Base-by-base conservation (phyloP, 176 grass and related monocot genomes). In the Bonia amplexicaulis region DNA sequence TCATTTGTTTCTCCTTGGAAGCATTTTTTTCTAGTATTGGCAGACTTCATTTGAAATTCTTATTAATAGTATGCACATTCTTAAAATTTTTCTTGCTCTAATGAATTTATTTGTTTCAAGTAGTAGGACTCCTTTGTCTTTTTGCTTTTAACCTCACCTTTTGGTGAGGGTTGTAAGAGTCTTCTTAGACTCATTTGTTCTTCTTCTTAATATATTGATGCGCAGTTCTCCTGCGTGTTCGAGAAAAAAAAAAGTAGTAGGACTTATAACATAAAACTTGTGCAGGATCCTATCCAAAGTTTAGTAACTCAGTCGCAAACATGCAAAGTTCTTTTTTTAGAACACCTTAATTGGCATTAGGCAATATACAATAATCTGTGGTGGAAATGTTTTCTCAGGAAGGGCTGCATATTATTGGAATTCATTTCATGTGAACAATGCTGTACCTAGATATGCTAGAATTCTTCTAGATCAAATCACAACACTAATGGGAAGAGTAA, bases 41-140 rank as follows among this genome's bases (percentile, higher is more conserved):
- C 22, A 35, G 15, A 27, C 74, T 84, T 73, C 40, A 66, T 74
- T 69, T 85, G 40, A 37, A 76, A 74, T 15, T 72, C 39, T 42
- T 11, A 57, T 31, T 11, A 39, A 65, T 52, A 74, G 11, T 63
- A 31, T 62, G n/a, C 22, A n/a, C 5, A 9, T 66, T 49, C 47
- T 57, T 74, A 35, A 66, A 31, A 57, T 17, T 29, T 37, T 15
- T 46, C 13, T 68, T 54, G 66, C 6, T 8, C 27, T 57, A 73
- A 40, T 26, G 26, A 12, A 7, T 55, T 73, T 48, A 41, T 77
- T 62, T 82, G 3, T 77, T 41, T 76, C 49, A 77, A 82, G 10
- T 69, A 62, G 27, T 69, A 77, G 64, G 27, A 40, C 29, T 61
- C n/a, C n/a, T n/a, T n/a, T n/a, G n/a, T n/a, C n/a, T n/a, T n/a